phyloP scores from a whole-genome alignment of 2,329 filamentous ascomycete species.

The Phaeosphaeria sp. region DNA sequence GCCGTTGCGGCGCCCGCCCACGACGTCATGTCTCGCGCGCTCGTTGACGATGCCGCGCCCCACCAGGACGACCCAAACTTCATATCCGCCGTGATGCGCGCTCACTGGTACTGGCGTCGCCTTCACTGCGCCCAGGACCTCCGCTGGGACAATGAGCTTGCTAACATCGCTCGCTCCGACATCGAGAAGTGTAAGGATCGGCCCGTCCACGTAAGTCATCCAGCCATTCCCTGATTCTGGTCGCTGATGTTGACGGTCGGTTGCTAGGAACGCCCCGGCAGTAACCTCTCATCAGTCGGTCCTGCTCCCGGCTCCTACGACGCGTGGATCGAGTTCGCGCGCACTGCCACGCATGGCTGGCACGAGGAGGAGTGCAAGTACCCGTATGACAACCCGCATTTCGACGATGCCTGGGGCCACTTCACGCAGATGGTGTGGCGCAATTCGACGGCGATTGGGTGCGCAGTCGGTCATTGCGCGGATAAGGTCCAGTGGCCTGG shows the following conservation, averaged over 20 bases:
- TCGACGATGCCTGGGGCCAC: conserved; percentile 40
- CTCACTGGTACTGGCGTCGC: conserved; percentile 46
- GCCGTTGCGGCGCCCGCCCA: conserved; percentile 29
- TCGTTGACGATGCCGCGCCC: conserved; percentile 29
- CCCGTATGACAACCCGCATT: conserved; percentile 40
- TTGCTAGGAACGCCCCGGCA: conserved; percentile 36
- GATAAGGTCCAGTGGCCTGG: conserved; percentile 26
- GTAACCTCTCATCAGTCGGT: conserved; percentile 40
- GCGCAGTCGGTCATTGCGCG: conserved; percentile 40
- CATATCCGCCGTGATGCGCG: conserved; percentile 40
- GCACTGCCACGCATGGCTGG: conserved; percentile 41
- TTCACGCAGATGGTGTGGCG: conserved; percentile 51
- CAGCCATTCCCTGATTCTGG: not conserved
- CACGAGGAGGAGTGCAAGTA: conserved; percentile 46
- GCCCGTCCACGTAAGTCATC: conserved; percentile 36
- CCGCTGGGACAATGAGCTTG: conserved; percentile 37
- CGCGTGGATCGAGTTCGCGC: conserved; percentile 39
- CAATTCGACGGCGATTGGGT: conserved; percentile 43
- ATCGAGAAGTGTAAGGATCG: conserved; percentile 32
- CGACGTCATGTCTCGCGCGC: conserved; percentile 19
- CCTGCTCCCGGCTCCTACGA: conserved; percentile 30
- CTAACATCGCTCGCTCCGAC: conserved; percentile 31
- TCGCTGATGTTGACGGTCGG: conserved; percentile 11
- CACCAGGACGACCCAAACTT: conserved; percentile 37
- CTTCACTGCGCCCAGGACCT: conserved; percentile 47